These are phyloP conservation scores for Neurospora sp. DNA, from an alignment of 2,329 filamentous ascomycete species.

Conservation along the genomic window DNA sequence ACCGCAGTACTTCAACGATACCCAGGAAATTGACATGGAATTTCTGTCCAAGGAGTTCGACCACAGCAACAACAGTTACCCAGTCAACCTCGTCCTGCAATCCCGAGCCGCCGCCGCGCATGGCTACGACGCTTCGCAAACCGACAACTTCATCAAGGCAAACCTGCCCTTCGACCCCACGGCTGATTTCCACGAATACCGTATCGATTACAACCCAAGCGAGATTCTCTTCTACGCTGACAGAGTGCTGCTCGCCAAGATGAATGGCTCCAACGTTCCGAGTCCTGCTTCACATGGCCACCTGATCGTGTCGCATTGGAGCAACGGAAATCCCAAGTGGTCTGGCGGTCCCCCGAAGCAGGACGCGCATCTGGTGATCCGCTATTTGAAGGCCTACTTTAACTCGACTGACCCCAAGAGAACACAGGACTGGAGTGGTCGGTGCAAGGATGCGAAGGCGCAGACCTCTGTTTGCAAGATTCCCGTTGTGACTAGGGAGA, in stretches of 20 bases:
- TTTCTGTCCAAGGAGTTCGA: constrained; percentile 61
- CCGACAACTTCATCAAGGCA: constrained; percentile 46
- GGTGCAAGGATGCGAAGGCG: constrained; percentile 33
- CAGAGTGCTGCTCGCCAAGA: constrained; percentile 43
- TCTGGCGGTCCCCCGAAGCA: constrained; percentile 56
- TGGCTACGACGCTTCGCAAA: constrained; percentile 54
- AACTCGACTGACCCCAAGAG: constrained; percentile 49
- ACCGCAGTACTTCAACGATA: constrained; percentile 63
- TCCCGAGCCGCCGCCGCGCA: constrained; percentile 46
- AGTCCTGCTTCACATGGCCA: constrained; percentile 52
- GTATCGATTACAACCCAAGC: constrained; percentile 61
- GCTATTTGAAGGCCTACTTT: constrained; percentile 71
- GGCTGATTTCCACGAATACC: constrained; percentile 62
- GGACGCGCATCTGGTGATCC: constrained; percentile 55
- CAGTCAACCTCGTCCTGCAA: constrained; percentile 68
- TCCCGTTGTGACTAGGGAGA: constrained; percentile 32
- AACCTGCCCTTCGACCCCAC: constrained; percentile 59
- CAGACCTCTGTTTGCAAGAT: constrained; percentile 33
- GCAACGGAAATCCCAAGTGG: constrained; percentile 64
- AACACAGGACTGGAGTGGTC: constrained; percentile 26
- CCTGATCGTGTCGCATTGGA: constrained; percentile 67
- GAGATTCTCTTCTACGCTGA: constrained; percentile 63
- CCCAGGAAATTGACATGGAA: constrained; percentile 74
- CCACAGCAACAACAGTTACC: constrained; percentile 36
- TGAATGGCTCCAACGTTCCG: constrained; percentile 49